Base-by-base conservation (phyloP, 2,329 filamentous ascomycete species). In the Cadophora gregata region DNA sequence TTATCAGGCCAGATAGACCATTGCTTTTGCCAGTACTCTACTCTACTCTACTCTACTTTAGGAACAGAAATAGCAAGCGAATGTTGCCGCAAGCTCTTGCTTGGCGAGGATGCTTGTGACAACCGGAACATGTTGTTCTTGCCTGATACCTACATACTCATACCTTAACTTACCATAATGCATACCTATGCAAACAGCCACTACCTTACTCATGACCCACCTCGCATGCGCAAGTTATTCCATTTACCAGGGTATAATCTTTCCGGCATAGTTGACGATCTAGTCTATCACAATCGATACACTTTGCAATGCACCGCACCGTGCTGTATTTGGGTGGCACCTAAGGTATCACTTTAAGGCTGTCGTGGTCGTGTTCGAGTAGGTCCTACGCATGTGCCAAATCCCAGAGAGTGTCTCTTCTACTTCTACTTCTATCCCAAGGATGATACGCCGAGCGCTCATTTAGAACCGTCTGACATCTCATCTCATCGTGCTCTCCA, bases 401-500 rank as follows among this genome's bases (percentile, higher is more conserved):
- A 42, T 42, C 38, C 38, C 38, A 42, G 16, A 42, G 16, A 12
- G 5, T 16, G 12, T 42, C 38, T 16, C 38, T 42, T 19, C 33
- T 36, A 36, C 33, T 4, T 33, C 31, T 33, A 33, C 25, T 55
- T 55, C 9, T 36, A 9, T 21, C 31, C 55, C 29, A 58, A 38
- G 4, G 3, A 45, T 25, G 36, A 24, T 24, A 16, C 21, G n/a
- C 56, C 56, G 56, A 59, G 29, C 45, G n/a, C 33, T 59, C 36
- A 36, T 24, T 21, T 56, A 24, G 14, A 29, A 31, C 53, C 53
- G 38, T 56, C 51, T 33, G 51, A 21, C 51, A 55, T 55, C 31
- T 56, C 53, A 38, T 56, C 53, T 36, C 53, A 56, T 56, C 14
- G 25, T 53, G 5, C 16, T 53, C 50, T 19, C 50, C 16, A 24